Evolutionary conservation across 805 yeast species (phyloP).

Genomic region (Hanseniaspora vineae): DNA sequence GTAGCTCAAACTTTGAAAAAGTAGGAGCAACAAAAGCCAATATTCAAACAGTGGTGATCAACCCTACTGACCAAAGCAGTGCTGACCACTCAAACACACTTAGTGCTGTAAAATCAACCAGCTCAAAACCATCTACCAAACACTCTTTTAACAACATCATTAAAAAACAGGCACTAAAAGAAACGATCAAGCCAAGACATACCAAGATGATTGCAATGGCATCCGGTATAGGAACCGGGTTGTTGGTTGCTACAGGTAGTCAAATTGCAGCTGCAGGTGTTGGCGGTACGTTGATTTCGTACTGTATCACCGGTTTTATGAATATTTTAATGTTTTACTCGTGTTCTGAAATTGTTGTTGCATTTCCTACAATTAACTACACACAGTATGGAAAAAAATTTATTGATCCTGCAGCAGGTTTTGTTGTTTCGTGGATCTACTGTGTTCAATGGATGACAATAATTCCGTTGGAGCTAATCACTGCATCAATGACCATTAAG

Average conservation of each 20-base stretch:
- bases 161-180: neutral
- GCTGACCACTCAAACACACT: too few species aligned
- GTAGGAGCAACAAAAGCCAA: too few species aligned
- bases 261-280: conserved; percentile 6
- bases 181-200: conserved; percentile 3
- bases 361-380: conserved; percentile 3
- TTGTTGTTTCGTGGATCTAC: conserved; percentile 49
- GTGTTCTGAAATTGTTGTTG: conserved; percentile 6
- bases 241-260: conserved; percentile 32
- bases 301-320: conserved; percentile 5
- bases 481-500: conserved; percentile 38
- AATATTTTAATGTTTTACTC: conserved; percentile 5
- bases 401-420: conserved; percentile 46
- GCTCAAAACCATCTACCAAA: neutral
- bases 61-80: too few species aligned
- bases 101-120: too few species aligned
- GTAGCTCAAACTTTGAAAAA: too few species aligned
- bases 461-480: conserved; percentile 42
- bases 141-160: neutral
- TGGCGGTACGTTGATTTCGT: conserved; percentile 6
- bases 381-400: conserved; percentile 40
- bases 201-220: conserved; percentile 6
- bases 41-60: too few species aligned
- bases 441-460: conserved; percentile 43
- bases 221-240: conserved; percentile 72